Conservation (phyloP, 139 green algal species). For the Micractinium sp. region DNA sequence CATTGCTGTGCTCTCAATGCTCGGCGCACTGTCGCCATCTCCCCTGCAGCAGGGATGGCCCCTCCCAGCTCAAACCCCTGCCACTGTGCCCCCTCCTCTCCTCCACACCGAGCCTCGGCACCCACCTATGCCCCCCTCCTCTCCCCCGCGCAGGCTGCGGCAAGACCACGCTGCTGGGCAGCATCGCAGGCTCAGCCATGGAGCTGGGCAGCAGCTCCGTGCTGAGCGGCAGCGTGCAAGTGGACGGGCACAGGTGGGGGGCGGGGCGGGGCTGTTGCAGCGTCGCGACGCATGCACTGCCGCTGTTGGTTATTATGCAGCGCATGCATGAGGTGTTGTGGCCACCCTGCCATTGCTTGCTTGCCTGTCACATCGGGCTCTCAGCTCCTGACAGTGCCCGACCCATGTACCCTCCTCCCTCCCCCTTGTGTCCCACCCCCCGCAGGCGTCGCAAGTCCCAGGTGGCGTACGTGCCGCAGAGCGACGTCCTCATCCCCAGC, state of each 20-base stretch:
- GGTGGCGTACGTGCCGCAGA: conserved; percentile 79
- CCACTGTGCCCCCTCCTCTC: too few species aligned
- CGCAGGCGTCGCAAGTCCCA: conserved; percentile 32
- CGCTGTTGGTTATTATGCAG: too few species aligned
- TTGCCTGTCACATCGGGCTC: background rate
- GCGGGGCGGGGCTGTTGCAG: too few species aligned
- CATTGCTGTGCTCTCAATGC: too few species aligned
- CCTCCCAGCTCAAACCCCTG: too few species aligned
- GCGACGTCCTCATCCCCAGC: conserved; percentile 72
- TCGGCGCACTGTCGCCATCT: too few species aligned
- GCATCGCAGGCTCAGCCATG: conserved; percentile 51
- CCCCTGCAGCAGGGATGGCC: too few species aligned
- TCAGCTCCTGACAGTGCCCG: background rate
- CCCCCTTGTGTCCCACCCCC: background rate
- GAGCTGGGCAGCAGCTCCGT: conserved; percentile 25
- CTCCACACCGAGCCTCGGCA: too few species aligned
- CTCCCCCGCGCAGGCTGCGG: conserved; percentile 53
- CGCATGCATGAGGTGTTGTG: too few species aligned
- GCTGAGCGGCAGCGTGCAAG: conserved; percentile 31
- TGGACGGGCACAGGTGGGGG: conserved; percentile 31
- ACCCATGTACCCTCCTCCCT: background rate
- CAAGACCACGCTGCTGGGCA: conserved; percentile 78
- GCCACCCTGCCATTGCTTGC: background rate
- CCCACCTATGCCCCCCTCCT: too few species aligned
- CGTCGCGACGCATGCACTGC: too few species aligned